Percentiles rank a stretch among this genome's conserved stretches.
These are phyloP conservation scores for Phellinidium pouzarii DNA, from an alignment of 1,284 basidiomycete species.

Conservation along the genomic window DNA sequence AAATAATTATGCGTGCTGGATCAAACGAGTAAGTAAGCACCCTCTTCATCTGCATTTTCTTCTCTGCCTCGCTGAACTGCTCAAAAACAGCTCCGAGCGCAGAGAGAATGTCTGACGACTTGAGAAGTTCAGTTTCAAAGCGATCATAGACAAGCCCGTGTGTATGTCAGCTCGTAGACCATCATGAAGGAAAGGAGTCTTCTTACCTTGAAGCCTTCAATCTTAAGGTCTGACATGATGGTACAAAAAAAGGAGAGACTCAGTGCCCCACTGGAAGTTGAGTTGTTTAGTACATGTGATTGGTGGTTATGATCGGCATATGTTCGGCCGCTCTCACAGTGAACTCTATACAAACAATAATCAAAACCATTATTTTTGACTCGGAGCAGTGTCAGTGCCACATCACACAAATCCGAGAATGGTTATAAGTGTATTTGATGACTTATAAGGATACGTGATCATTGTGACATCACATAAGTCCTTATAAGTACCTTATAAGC, in stretches of 20 bases:
- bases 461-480: too few species aligned
- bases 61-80: slow-evolving; percentile 65
- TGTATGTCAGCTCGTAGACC: neutral
- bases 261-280: neutral
- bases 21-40: slow-evolving; percentile 36
- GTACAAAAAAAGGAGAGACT: neutral
- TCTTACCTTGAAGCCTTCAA: slow-evolving; percentile 50
- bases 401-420: too few species aligned
- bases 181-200: too few species aligned
- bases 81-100: slow-evolving; percentile 59
- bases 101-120: slow-evolving; percentile 70
- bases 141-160: neutral
- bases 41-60: slow-evolving; percentile 81
- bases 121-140: slow-evolving; percentile 7
- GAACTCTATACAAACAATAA: too few species aligned
- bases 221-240: slow-evolving; percentile 51
- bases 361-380: too few species aligned
- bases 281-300: neutral
- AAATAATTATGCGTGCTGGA: neutral
- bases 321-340: neutral
- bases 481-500: too few species aligned
- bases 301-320: neutral
- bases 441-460: too few species aligned
- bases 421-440: too few species aligned
- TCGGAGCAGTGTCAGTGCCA: too few species aligned